Evolutionary conservation across 1,139 yeast species (phyloP).

Genomic region (Lodderomyces pseudojiufengensis): DNA sequence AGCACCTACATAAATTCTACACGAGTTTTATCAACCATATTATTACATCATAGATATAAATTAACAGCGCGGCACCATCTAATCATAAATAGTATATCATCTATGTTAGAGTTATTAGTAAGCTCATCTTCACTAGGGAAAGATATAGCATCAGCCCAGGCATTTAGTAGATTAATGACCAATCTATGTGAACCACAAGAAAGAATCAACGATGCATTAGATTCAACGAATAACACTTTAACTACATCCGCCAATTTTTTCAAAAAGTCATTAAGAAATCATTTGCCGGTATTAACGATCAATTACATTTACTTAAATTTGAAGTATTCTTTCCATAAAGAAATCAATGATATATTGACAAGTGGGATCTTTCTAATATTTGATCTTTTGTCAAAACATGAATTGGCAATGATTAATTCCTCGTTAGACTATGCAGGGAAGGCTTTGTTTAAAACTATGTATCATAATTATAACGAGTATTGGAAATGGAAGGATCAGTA

Average conservation of each 20-base stretch:
- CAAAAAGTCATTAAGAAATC: conserved; percentile 58
- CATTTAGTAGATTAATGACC: conserved; percentile 56
- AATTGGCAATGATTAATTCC: conserved; percentile 60
- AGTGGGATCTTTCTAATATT: conserved; percentile 62
- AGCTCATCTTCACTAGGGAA: conserved; percentile 3
- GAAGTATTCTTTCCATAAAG: conserved; percentile 43
- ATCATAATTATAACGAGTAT: conserved; percentile 66
- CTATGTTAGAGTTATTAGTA: conserved; percentile 47
- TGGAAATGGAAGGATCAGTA: conserved; percentile 80
- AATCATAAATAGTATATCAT: conserved; percentile 44
- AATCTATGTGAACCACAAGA: conserved; percentile 71
- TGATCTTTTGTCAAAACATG: conserved; percentile 66
- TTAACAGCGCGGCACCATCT: conserved; percentile 72
- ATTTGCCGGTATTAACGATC: conserved; percentile 58
- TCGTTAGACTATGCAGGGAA: conserved; percentile 72
- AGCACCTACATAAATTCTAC: conserved; percentile 39
- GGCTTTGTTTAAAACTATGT: conserved; percentile 61
- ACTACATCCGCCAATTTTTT: conserved; percentile 55
- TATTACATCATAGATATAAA: conserved; percentile 68
- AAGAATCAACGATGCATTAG: conserved; percentile 9
- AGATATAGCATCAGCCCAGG: conserved; percentile 29
- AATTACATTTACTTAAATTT: conserved; percentile 54
- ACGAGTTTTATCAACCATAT: conserved; percentile 49
- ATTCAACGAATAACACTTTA: conserved; percentile 23
- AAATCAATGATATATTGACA: conserved; percentile 48